Evolutionary conservation across 1,284 basidiomycete species (phyloP).

Genomic region (Takashimella tepidaria): DNA sequence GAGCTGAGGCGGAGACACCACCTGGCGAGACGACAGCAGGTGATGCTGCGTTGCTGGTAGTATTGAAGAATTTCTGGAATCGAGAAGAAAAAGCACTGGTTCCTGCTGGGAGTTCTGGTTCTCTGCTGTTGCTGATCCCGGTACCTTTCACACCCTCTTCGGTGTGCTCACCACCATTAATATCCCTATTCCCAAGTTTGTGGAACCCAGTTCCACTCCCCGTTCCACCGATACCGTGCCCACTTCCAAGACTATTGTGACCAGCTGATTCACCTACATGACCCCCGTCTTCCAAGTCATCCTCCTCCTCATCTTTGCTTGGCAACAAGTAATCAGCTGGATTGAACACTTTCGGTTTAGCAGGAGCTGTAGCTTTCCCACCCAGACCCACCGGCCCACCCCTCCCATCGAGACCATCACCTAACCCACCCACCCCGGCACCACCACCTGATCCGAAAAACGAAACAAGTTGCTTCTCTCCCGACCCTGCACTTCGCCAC

Average conservation of each 20-base stretch:
- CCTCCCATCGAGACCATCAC: not conserved
- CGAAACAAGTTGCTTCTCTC: conserved; percentile 26
- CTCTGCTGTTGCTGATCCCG: conserved; percentile 5
- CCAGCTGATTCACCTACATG: too few species aligned
- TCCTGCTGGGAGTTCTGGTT: conserved; percentile 3
- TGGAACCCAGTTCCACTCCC: not conserved
- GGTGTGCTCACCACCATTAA: not conserved
- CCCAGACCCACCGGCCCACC: not conserved
- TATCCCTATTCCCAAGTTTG: not conserved
- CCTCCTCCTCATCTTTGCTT: conserved; percentile 15
- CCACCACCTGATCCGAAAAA: conserved; percentile 22
- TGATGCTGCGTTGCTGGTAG: not conserved
- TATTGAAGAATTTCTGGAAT: conserved; percentile 41
- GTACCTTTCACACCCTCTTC: too few species aligned
- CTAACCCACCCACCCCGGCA: not conserved
- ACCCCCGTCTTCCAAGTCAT: conserved; percentile 12
- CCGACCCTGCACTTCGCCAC: conserved; percentile 15
- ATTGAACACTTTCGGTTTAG: conserved; percentile 36
- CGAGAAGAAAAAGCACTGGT: conserved; percentile 30
- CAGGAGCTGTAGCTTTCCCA: conserved; percentile 4
- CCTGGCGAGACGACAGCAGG: not conserved
- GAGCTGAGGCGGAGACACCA: not conserved
- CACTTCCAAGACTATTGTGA: too few species aligned
- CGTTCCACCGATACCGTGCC: not conserved
- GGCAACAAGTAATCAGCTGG: conserved; percentile 37